phyloP scores from a whole-genome alignment of 306 rosid genomes.

The Carpinus viminea region DNA sequence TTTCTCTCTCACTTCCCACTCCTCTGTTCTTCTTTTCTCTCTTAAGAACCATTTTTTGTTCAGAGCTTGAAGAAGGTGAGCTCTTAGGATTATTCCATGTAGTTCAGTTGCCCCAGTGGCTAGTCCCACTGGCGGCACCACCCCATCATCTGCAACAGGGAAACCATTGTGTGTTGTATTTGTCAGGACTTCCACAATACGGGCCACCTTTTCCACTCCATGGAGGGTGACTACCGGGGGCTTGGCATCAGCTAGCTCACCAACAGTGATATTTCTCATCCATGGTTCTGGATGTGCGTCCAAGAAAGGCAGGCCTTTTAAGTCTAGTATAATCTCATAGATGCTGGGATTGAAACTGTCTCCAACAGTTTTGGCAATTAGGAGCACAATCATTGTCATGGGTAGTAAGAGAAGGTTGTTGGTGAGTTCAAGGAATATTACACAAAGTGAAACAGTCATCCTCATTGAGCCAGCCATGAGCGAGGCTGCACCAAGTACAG shows the following conservation, averaged over 20 bases:
- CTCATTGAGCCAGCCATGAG: constrained; percentile 98
- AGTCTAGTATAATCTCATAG: constrained; percentile 80
- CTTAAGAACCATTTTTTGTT: constrained; percentile 79
- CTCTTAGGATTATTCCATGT: constrained; percentile 81
- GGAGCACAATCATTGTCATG: constrained; percentile 88
- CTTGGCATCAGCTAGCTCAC: constrained; percentile 78
- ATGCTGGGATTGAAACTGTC: constrained; percentile 89
- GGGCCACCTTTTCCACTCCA: constrained; percentile 74
- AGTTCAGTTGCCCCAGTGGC: constrained; percentile 53
- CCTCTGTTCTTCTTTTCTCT: constrained; percentile 76
- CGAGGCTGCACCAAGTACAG: constrained; percentile 96
- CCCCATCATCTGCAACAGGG: constrained; percentile 65
- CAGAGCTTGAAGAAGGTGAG: constrained; percentile 72
- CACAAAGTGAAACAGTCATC: constrained; percentile 90
- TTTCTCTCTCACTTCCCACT: constrained; percentile 86
- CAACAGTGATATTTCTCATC: constrained; percentile 88
- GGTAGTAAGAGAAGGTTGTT: constrained; percentile 86
- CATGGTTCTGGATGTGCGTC: constrained; percentile 88
- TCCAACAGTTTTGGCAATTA: constrained; percentile 83
- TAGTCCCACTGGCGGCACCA: constrained; percentile 46
- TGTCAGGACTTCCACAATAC: constrained; percentile 70
- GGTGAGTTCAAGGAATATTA: constrained; percentile 92
- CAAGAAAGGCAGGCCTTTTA: constrained; percentile 91
- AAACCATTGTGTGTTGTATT: constrained; percentile 86
- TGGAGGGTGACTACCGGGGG: constrained; percentile 61